Conservation (phyloP, 768 basidiomycete species). For the Leucosporidium scottii region DNA sequence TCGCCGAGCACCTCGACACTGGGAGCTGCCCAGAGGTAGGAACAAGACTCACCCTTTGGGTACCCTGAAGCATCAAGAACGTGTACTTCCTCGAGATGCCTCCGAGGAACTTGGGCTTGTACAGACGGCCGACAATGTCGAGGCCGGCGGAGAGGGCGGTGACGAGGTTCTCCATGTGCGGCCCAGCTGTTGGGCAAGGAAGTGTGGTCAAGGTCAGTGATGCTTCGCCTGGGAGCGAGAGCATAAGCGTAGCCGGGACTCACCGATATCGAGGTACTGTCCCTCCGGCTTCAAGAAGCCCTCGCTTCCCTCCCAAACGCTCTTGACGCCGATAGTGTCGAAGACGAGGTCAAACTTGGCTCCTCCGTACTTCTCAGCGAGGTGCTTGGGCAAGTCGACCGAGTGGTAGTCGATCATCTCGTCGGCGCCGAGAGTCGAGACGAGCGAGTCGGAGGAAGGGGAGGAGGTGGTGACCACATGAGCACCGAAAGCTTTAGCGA, state of each 20-base stretch:
- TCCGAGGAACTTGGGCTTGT: slow-evolving; percentile 52
- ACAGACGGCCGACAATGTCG: slow-evolving; percentile 40
- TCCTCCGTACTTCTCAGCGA: neutral
- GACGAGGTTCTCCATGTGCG: neutral
- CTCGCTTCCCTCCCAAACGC: slow-evolving; percentile 50
- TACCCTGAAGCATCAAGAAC: neutral
- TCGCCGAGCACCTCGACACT: neutral
- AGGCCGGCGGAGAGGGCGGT: neutral
- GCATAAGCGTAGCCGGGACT: no score
- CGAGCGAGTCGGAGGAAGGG: slow-evolving; percentile 10
- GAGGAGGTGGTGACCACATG: slow-evolving; percentile 29
- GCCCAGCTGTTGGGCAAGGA: no score
- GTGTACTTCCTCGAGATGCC: slow-evolving; percentile 42
- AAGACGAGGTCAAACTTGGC: slow-evolving; percentile 53
- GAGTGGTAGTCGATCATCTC: slow-evolving; percentile 21
- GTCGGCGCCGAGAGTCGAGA: slow-evolving; percentile 10
- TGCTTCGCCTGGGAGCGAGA: no score
- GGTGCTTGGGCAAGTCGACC: slow-evolving; percentile 4
- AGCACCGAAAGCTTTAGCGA: slow-evolving; percentile 21
- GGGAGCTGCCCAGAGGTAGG: no score
- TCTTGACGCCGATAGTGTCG: slow-evolving; percentile 46
- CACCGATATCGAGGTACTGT: slow-evolving; percentile 44
- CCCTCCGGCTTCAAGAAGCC: slow-evolving; percentile 50
- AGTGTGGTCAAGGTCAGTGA: no score
- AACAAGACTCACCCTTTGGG: neutral